Evolutionary conservation across 768 basidiomycete species (phyloP).

Genomic region (Lactarius quietus): DNA sequence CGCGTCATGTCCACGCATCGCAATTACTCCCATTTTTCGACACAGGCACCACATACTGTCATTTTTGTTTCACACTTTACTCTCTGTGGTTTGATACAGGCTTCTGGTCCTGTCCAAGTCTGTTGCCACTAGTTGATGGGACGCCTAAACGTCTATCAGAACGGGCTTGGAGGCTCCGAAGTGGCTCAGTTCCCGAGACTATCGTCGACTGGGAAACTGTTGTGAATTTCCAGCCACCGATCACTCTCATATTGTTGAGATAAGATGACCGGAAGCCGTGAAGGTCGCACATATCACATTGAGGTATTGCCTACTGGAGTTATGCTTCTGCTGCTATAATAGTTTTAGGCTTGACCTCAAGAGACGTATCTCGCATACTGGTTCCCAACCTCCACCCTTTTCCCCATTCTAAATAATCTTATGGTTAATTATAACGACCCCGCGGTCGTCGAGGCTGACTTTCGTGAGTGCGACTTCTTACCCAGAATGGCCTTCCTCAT

Average conservation of each 20-base stretch:
- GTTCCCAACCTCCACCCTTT: background rate
- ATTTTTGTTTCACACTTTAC: background rate
- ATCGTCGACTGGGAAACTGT: background rate
- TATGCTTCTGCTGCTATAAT: background rate
- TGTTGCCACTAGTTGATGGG: background rate
- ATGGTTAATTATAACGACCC: background rate
- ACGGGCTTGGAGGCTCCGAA: background rate
- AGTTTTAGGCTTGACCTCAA: background rate
- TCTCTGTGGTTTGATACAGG: background rate
- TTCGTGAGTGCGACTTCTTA: slow-evolving; percentile 1
- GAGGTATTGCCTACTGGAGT: background rate
- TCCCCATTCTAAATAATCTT: background rate
- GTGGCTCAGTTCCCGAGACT: background rate
- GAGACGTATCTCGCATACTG: background rate
- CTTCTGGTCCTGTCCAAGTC: background rate
- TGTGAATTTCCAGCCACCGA: background rate
- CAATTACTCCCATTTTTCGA: too few species aligned
- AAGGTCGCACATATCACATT: background rate
- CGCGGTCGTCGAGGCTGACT: background rate
- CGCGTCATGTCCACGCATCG: too few species aligned
- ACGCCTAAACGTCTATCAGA: background rate
- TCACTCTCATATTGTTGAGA: background rate
- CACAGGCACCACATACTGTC: background rate
- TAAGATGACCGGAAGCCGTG: background rate
- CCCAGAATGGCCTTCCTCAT: background rate